phyloP scores from a whole-genome alignment of 2,329 filamentous ascomycete species.

The Aspergillus pseudoglaucus region DNA sequence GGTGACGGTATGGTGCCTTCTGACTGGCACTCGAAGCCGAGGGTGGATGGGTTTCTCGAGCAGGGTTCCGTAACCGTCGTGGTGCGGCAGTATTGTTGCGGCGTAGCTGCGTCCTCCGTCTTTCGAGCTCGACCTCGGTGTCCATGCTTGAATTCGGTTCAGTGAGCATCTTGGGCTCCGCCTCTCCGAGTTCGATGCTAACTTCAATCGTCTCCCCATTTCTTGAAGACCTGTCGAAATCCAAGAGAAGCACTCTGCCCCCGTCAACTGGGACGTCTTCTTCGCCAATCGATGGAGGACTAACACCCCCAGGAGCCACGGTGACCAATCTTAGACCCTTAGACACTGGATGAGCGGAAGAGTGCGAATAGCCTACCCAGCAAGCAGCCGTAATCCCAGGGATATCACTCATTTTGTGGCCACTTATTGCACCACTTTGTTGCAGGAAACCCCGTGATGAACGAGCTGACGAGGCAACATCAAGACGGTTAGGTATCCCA shows the following conservation, averaged over 20 bases:
- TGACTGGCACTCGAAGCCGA: slow-evolving; percentile 11
- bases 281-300: slow-evolving; percentile 56
- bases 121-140: slow-evolving; percentile 70
- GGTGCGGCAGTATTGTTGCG: slow-evolving; percentile 43
- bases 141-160: slow-evolving; percentile 70
- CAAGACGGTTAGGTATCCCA: slow-evolving; percentile 66
- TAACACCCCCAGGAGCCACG: slow-evolving; percentile 63
- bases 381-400: slow-evolving; percentile 61
- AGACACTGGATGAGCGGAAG: slow-evolving; percentile 40
- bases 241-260: slow-evolving; percentile 64
- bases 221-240: slow-evolving; percentile 60
- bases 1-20: slow-evolving; percentile 8
- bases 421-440: slow-evolving; percentile 64
- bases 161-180: slow-evolving; percentile 61
- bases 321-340: slow-evolving; percentile 52
- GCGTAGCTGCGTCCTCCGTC: slow-evolving; percentile 63
- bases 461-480: slow-evolving; percentile 38
- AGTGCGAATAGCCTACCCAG: slow-evolving; percentile 59
- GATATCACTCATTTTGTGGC: slow-evolving; percentile 59
- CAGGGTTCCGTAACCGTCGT: slow-evolving; percentile 12
- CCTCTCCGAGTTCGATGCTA: slow-evolving; percentile 67
- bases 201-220: slow-evolving; percentile 55
- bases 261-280: slow-evolving; percentile 74
- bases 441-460: slow-evolving; percentile 21
- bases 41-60: slow-evolving; percentile 19